phyloP scores from a whole-genome alignment of 1,284 basidiomycete species.

The Trichosporon sp. region DNA sequence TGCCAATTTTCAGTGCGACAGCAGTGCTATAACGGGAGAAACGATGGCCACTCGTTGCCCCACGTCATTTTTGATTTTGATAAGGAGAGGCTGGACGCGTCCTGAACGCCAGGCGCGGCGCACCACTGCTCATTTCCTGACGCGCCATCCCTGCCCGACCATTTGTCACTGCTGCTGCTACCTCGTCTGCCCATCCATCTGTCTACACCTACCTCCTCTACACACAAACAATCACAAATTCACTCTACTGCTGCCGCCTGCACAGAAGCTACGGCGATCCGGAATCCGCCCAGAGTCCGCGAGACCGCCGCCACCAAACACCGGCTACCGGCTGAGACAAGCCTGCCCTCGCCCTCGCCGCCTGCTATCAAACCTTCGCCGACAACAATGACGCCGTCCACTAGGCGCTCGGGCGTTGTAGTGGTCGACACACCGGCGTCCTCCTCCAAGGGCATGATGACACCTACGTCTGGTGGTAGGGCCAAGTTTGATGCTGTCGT shows the following conservation, averaged over 20 bases:
- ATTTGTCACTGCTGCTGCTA: background rate
- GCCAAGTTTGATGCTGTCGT: background rate
- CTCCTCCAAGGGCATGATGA: background rate
- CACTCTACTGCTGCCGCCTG: background rate
- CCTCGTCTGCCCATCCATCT: background rate
- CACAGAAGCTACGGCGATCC: background rate
- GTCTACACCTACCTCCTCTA: background rate
- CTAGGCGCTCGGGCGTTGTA: background rate
- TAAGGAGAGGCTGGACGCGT: background rate
- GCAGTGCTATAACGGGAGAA: background rate
- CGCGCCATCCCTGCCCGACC: background rate
- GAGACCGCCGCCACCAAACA: background rate
- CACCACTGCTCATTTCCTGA: background rate
- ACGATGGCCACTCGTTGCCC: background rate
- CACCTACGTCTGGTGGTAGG: background rate
- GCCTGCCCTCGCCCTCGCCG: background rate
- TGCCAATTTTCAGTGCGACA: background rate
- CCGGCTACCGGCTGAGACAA: background rate
- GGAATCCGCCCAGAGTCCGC: background rate
- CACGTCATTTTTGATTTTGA: conserved; percentile 12
- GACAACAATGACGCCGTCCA: background rate
- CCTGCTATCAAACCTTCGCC: background rate
- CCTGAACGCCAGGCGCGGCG: conserved; percentile 5
- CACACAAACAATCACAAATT: background rate
- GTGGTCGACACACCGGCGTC: background rate